Evolutionary conservation across 1,139 yeast species (phyloP), one percentile per base, ranked within the genome.

Genomic region (Candida pseudocylindracea): DNA sequence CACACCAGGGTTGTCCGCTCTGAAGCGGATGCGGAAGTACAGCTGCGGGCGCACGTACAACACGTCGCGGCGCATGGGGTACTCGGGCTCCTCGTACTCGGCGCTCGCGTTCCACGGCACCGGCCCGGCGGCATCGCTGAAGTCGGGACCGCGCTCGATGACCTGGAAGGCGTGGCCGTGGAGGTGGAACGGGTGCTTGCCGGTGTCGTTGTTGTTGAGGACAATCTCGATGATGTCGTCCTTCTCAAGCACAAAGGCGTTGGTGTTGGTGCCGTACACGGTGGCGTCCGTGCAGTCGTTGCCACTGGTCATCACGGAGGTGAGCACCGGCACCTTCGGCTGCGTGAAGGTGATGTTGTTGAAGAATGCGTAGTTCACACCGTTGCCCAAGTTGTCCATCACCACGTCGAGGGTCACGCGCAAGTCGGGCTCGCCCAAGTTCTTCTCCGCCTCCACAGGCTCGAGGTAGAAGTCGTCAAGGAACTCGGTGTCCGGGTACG

Each of bases 131-230:
- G 57, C 67, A 15, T 68, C 76, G 29, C 57, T 58, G 32, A 59
- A 51, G 24, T 57, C 66, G 12, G 51, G 59, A 8, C 75, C 71
- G 48, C 80, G 65, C 33, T 63, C 67, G 34, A 79, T 47, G 8
- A 78, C 60, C 60, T 81, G 91, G 62, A 80, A 78, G 38, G 60
- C 63, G 51, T 79, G 91, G 27, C 94, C 94, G 44, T 81, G 94
- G 42, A 81, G 55, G 49, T 81, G 94, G 72, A 83, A 79, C n/a
- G 94, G 93, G 52, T 81, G 93, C 38, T 68, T 67, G 54, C 91
- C 91, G 34, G 83, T 79, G 50, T 80, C 93, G 37, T 56, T 50
- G 38, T 80, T 75, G 48, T 79, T 78, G 32, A 81, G 50, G 9
- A 76, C 67, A 36, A 81, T 55, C 42, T 78, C 81, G 13, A 76